phyloP scores from a whole-genome alignment of 2,329 filamentous ascomycete genomes.

The Emergomyces orientalis region DNA sequence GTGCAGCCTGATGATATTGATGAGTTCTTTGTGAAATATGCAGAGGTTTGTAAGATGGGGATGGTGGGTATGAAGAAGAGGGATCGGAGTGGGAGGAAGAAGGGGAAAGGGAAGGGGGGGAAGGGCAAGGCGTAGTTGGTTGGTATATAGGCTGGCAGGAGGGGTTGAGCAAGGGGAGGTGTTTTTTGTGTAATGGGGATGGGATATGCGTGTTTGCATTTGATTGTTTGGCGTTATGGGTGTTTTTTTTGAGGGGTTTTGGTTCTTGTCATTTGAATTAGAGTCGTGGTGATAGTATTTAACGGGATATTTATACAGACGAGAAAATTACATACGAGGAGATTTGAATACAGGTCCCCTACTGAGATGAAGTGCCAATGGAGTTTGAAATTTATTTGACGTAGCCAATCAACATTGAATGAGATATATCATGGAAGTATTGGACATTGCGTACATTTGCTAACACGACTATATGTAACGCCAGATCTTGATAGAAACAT shows the following conservation, averaged over 20 bases:
- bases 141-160: constrained; percentile 36
- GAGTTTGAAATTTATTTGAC: background rate
- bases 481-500: background rate
- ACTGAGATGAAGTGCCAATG: background rate
- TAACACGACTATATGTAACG: background rate
- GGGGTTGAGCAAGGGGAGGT: background rate
- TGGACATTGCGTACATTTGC: background rate
- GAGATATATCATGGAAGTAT: background rate
- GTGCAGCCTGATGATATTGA: constrained; percentile 69
- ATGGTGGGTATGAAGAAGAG: constrained; percentile 89
- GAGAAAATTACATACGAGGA: background rate
- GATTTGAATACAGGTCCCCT: background rate
- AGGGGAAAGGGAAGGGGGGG: constrained; percentile 63
- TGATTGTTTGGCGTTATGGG: background rate
- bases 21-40: constrained; percentile 72
- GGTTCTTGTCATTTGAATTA: background rate
- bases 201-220: background rate
- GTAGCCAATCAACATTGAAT: background rate
- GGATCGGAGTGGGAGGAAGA: constrained; percentile 77
- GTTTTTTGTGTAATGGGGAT: background rate
- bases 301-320: background rate
- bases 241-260: background rate
- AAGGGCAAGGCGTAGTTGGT: constrained; percentile 45
- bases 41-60: constrained; percentile 79
- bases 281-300: background rate